These are phyloP conservation scores for Trematosphaeria pertusa DNA, from an alignment of 2,329 filamentous ascomycete species.

Conservation along the genomic window DNA sequence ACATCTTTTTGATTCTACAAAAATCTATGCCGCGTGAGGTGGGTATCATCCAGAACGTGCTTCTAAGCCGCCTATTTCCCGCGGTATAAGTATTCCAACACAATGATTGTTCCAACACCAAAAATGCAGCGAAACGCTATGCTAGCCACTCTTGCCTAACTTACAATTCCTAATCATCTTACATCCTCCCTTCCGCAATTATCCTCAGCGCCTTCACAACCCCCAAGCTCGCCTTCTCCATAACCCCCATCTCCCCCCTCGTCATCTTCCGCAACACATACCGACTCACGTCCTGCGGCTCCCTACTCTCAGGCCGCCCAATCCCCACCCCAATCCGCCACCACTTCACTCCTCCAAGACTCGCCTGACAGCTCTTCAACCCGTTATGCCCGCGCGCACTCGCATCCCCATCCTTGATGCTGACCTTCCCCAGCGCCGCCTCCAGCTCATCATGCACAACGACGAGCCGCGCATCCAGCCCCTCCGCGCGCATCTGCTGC, in stretches of 20 bases:
- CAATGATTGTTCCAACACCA: background rate
- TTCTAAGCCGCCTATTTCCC: too few relatives aligned
- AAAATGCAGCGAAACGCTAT: constrained; percentile 7
- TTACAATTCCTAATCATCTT: constrained; percentile 3
- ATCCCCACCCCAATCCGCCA: constrained; percentile 82
- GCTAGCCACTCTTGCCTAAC: constrained; percentile 10
- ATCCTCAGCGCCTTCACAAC: constrained; percentile 62
- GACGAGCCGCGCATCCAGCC: constrained; percentile 64
- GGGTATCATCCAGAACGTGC: background rate
- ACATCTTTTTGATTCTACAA: too few relatives aligned
- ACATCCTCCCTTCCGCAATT: constrained; percentile 51
- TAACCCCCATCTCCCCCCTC: constrained; percentile 36
- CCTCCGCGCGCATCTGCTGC: constrained; percentile 15
- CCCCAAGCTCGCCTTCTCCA: constrained; percentile 58
- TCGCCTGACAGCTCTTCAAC: constrained; percentile 50
- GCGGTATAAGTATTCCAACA: too few relatives aligned
- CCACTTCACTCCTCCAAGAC: constrained; percentile 48
- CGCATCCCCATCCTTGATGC: constrained; percentile 65
- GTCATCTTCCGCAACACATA: constrained; percentile 80
- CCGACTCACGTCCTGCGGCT: constrained; percentile 70
- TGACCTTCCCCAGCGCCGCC: constrained; percentile 70
- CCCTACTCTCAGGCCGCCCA: constrained; percentile 76
- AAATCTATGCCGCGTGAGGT: too few relatives aligned
- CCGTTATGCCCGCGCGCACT: constrained; percentile 56
- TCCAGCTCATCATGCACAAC: constrained; percentile 92